Base-by-base conservation (phyloP, 441 rosid species). In the Theobroma grandiflorum region DNA sequence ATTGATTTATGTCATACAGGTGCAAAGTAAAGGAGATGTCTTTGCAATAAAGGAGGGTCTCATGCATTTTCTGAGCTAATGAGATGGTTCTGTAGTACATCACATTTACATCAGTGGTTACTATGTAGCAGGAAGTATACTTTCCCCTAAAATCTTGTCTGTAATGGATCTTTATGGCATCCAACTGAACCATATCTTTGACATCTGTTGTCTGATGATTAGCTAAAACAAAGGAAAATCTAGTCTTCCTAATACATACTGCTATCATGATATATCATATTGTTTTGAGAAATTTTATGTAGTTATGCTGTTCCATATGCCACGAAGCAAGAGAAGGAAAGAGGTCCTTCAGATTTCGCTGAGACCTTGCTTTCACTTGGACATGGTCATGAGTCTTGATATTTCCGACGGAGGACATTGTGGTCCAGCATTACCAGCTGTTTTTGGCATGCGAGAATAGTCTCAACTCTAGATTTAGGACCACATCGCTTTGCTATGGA, bases 1-100 rank as follows among this genome's bases (percentile, higher is more conserved):
- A 86, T 88, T 85, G 74, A 84, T 82, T 75, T 37, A 78, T 91
- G 87, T 90, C 86, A 58, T 91, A 90, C 96, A 92, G 96, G 94
- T 89, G 88, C 89, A 70, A 87, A 89, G 86, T 92, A 87, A 88
- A 85, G 89, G 84, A 80, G 87, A 82, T 82, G 80, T 50, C 83
- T 80, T 80, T 83, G 87, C 88, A 82, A 83, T 79, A 81, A 81
- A 84, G 91, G 88, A 82, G 87, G 80, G 78, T 80, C 63, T 63
- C 79, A 43, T 84, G 76, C 85, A 78, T 75, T 77, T 78, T 77
- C 77, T 79, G 78, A 82, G 82, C 84, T 79, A 49, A 76, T 79
- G 61, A 65, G 80, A 85, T 78, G 77, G 59, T 71, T 71, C 76
- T 57, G 11, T 71, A 66, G 68, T 57, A 52, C 76, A 71, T 74